Evolutionary conservation across 805 yeast species (phyloP), one percentile per base, ranked within the genome.

Genomic region (Barnettozyma sp.): DNA sequence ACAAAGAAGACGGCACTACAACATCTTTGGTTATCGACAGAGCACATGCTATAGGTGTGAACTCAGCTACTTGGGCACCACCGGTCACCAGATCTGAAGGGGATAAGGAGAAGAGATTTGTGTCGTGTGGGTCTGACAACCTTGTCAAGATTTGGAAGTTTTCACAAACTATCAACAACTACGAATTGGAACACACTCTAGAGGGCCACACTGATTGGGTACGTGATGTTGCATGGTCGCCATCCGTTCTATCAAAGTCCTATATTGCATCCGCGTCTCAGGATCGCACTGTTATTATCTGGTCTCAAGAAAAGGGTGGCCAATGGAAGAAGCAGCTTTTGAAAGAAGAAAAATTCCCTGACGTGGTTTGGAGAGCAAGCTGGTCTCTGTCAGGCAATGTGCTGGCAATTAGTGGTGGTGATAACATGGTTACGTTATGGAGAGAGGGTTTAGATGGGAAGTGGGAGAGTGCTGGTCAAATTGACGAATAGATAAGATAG

Each of bases 191-290:
- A 59, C 79, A 78, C 28, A 72, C 76, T 19, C 71, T 92, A 36
- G 79, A 78, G 44, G 98, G 97, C 26, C 98, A 92, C 60, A 70
- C 84, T 13, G 98, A 92, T 60, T 92, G 99, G 99, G 97, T 92
- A 22, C 79, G 98, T 61, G 99, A 92, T 58, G 97, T 90, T 42
- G 86, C 94, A 4, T 92, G 98, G 98, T 86, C 96, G 15, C 96
- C 97, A 32, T 78, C 95, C 2, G 77, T 85, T 32, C 71, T 92
- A 43, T 73, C 85, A 31, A 81, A 84, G 49, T 78, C 94, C 11
- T 90, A 87, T 58, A 82, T 92, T 50, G 98, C 97, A 11, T 78
- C 95, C 24, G 97, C 96, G 8, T 88, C 97, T 16, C 97, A 92
- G 63, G 99, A 92, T 61, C 80, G 85, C 58, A 82, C 94, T 1